Base-by-base conservation (phyloP, 257 asterid species). In the Scutellaria galericulata region DNA sequence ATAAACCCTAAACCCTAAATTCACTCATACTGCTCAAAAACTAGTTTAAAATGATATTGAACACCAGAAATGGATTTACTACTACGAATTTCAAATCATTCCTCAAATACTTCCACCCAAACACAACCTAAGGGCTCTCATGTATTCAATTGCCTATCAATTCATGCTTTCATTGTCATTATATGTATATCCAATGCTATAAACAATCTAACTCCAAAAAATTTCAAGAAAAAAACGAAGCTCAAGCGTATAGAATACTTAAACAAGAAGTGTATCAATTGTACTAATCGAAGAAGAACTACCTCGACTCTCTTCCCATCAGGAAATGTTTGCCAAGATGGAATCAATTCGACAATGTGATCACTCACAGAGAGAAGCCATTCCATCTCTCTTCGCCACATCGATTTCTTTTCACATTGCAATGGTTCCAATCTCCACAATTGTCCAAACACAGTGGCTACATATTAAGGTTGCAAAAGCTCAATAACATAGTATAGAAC, bases 341-440 rank as follows among this genome's bases (percentile, higher is more conserved):
- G 99, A 31, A 57, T 78, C 69, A 92, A 46, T 67, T 95, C 99
- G 58, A 95, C 96, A 39, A 95, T 88, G 52, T 89, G 89, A 78
- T 92, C 92, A 20, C 96, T 85, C 67, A 92, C 98, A 27, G 85
- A 78, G 52, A 95, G 91, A 79, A 95, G 87, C 86, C 97, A 92
- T 10, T 84, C 95, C 91, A 95, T 89, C 84, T 95, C 99, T 75
- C 96, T 88, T 79, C 66, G 81, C 99, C 99, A 95, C 96, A 90
- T 88, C 7, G 85, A 72, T 83, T 84, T 92, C 89, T 87, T 95
- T 53, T 86, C 96, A 39, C 62, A 11, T 39, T 91, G 80, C 86
- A 95, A 59, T 4, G 99, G 99, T 69, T 89, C 96, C 86, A 95
- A 78, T 67, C 96, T 92, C 97, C 98, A 95, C 73, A 95, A 64